Evolutionary conservation across 2,329 filamentous ascomycete species (phyloP).

Genomic region (Diaporthe batatas): DNA sequence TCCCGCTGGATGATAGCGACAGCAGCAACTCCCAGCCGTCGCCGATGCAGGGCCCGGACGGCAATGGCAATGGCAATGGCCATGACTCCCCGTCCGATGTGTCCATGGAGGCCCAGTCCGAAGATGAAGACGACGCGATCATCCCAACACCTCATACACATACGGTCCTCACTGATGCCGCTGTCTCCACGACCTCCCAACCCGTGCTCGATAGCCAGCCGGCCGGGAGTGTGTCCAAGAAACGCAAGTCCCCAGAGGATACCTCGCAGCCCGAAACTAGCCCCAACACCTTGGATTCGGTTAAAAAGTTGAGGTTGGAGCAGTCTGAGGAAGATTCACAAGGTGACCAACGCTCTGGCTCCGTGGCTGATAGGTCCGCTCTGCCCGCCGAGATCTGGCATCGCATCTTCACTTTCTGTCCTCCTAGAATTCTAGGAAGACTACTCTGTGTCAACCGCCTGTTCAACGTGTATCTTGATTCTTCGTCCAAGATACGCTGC

Average conservation of each 20-base stretch:
- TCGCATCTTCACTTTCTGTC: constrained; percentile 75
- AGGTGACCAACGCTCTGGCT: constrained; percentile 30
- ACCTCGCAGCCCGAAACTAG: constrained; percentile 25
- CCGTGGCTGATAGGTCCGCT: constrained; percentile 47
- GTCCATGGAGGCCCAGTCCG: constrained; percentile 53
- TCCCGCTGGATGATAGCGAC: constrained; percentile 42
- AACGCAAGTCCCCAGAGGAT: constrained; percentile 47
- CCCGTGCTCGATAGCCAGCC: constrained; percentile 38
- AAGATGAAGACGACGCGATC: constrained; percentile 47
- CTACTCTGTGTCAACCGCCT: constrained; percentile 76
- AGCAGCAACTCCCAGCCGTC: constrained; percentile 35
- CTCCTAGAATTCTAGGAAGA: constrained; percentile 73
- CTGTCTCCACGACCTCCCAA: constrained; percentile 35
- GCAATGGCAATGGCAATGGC: too few relatives aligned
- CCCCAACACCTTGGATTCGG: constrained; percentile 18
- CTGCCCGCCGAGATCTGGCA: constrained; percentile 78
- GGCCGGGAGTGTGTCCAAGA: constrained; percentile 47
- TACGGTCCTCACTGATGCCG: constrained; percentile 9
- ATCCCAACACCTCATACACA: constrained; percentile 13
- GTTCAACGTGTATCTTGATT: constrained; percentile 73
- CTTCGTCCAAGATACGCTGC: constrained; percentile 53
- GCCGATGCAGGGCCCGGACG: constrained; percentile 28
- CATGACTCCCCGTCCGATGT: constrained; percentile 52
- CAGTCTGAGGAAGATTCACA: constrained; percentile 31
- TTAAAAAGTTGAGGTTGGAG: constrained; percentile 50